Base-by-base conservation (phyloP, 2,329 filamentous ascomycete species). In the Colletotrichum limetticola region DNA sequence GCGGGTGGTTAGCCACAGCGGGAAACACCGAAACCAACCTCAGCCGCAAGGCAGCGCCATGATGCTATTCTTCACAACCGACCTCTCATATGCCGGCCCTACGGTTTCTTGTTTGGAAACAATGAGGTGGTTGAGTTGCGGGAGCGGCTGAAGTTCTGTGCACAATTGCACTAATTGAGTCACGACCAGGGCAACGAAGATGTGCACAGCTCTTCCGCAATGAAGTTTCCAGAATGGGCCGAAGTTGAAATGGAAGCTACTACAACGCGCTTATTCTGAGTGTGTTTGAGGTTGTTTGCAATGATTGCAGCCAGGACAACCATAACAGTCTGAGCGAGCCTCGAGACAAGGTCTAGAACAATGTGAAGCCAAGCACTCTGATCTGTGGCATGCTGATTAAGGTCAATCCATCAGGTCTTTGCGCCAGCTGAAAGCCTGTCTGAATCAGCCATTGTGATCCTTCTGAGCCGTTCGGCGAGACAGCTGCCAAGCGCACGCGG, bases 161-260 rank as follows among this genome's bases (percentile, higher is more conserved):
- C 71, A 66, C 55, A 56, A 57, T 6, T 35, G 19, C 22, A 61
- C 56, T 61, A 26, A 53, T 57, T 16, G 46, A 32, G 59, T 68
- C 57, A 58, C 64, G 57, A 22, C 57, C 35, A 19, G 37, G 14
- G 19, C 19, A 57, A 30, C 12, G 24, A 14, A 49, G 4, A 32
- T 46, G 59, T 64, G 66, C 66, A 72, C 70, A 64, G 66, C 59
- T 72, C 59, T 59, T 11, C 59, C 46, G 22, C 46, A 63, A 64
- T 14, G 30, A 49, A 37, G 26, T 12, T 42, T 65, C 66, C 49
- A 70, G 60, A 61, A 65, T 26, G 35, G 49, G 22, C 46, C 60
- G 35, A 61, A 19, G 8, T 37, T 24, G 11, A 3, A 19, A n/a
- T 26, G 53, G 24, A n/a, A 58, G 1, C n/a, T 59, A 46, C 35